Evolutionary conservation across 2,329 filamentous ascomycete genomes (phyloP).

Genomic region (Xylariaceae sp.): DNA sequence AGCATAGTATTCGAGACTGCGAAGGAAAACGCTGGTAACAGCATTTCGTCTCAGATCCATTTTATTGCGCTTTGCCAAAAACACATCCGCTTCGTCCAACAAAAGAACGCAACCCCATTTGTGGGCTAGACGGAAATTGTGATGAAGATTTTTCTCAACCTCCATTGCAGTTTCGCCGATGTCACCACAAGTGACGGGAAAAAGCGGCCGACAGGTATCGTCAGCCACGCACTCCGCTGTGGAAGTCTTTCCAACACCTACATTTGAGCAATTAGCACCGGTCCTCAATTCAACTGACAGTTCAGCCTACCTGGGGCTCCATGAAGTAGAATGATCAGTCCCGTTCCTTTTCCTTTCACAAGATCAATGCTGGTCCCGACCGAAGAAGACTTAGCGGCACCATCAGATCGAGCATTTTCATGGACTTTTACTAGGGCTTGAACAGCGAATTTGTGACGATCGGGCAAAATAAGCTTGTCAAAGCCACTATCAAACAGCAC

Average conservation of each 20-base stretch:
- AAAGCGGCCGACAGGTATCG: conserved; percentile 11
- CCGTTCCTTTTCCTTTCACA: conserved; percentile 11
- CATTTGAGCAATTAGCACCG: background rate
- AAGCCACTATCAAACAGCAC: conserved; percentile 6
- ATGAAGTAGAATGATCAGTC: conserved; percentile 11
- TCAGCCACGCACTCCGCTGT: conserved; percentile 16
- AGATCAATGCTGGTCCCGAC: conserved; percentile 8
- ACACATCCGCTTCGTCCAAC: conserved; percentile 11
- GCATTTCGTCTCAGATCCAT: conserved; percentile 8
- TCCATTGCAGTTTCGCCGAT: conserved; percentile 1
- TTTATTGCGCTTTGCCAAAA: conserved; percentile 7
- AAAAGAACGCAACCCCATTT: conserved; percentile 12
- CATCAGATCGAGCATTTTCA: conserved; percentile 1
- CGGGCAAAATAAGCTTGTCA: conserved; percentile 7
- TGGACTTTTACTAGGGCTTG: conserved; percentile 11
- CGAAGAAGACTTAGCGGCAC: background rate
- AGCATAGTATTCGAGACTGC: conserved; percentile 7
- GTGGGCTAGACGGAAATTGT: conserved; percentile 7
- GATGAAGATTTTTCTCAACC: conserved; percentile 6
- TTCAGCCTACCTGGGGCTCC: conserved; percentile 13
- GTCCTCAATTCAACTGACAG: too few relatives aligned
- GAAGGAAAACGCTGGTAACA: conserved; percentile 8
- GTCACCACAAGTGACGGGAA: conserved; percentile 15
- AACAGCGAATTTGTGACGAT: conserved; percentile 6
- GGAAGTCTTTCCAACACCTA: conserved; percentile 13